A percentile compares a stretch with the other conserved stretches of the same genome.
phyloP scores from a whole-genome alignment of 2,329 filamentous ascomycete genomes.

The Aspergillus transmontanensis region DNA sequence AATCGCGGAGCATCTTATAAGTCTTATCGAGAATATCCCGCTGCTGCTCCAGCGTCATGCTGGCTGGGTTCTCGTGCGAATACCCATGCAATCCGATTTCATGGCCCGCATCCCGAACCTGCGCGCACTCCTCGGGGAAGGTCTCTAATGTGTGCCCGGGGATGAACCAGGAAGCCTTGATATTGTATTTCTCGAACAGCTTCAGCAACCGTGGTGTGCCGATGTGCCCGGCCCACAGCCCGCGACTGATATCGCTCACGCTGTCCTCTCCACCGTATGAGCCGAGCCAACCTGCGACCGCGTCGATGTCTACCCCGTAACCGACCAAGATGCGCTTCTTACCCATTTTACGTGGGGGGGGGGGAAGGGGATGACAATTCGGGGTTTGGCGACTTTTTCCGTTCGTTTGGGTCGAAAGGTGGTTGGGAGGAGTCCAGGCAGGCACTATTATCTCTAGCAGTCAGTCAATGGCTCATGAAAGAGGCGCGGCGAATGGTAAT shows the following conservation, averaged over 20 bases:
- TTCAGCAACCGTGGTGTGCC: conserved; percentile 68
- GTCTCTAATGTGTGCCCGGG: conserved; percentile 66
- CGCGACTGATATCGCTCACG: conserved; percentile 71
- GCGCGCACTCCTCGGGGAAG: conserved; percentile 66
- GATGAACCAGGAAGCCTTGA: conserved; percentile 70
- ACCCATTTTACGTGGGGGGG: conserved; percentile 20
- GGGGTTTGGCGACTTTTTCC: too few relatives aligned
- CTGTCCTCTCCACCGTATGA: conserved; percentile 75
- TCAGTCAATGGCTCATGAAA: too few relatives aligned
- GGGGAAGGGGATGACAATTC: too few relatives aligned
- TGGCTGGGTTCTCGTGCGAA: conserved; percentile 71
- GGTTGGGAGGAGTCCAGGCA: too few relatives aligned
- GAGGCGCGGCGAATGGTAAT: too few relatives aligned
- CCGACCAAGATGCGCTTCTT: conserved; percentile 58
- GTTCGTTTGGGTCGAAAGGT: too few relatives aligned
- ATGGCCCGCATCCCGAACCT: conserved; percentile 65
- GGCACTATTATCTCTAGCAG: too few relatives aligned
- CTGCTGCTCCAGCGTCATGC: conserved; percentile 76
- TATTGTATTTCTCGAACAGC: conserved; percentile 71
- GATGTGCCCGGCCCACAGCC: conserved; percentile 69
- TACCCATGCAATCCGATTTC: conserved; percentile 73
- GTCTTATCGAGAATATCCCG: conserved; percentile 76
- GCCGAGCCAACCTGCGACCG: conserved; percentile 75
- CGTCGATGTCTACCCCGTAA: conserved; percentile 74
- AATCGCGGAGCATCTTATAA: conserved; percentile 71